A percentile compares a stretch with the other conserved stretches of the same genome.
phyloP scores from a whole-genome alignment of 2,329 filamentous ascomycete species.

The Penicillium corylophilum region DNA sequence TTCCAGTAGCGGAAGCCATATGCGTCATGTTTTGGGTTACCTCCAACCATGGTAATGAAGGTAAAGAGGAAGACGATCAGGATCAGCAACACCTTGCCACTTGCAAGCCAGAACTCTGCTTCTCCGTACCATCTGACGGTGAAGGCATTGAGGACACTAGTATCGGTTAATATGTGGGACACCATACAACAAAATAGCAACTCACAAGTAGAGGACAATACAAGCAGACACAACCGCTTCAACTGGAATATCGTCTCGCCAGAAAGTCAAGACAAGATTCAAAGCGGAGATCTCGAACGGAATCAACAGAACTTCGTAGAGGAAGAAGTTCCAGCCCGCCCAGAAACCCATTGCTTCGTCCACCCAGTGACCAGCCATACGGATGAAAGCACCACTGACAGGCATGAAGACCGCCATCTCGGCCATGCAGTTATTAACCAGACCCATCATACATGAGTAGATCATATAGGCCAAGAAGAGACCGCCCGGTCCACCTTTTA shows the following conservation, averaged over 20 bases:
- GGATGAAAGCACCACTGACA: slow-evolving; percentile 43
- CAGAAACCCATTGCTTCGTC: slow-evolving; percentile 48
- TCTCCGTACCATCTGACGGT: slow-evolving; percentile 70
- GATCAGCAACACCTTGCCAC: slow-evolving; percentile 32
- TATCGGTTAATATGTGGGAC: background rate
- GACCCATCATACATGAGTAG: slow-evolving; percentile 32
- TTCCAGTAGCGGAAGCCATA: slow-evolving; percentile 68
- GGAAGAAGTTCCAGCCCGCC: slow-evolving; percentile 50
- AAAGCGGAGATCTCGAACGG: slow-evolving; percentile 46
- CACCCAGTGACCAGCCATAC: slow-evolving; percentile 45
- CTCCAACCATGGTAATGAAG: slow-evolving; percentile 76
- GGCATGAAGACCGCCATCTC: slow-evolving; percentile 49
- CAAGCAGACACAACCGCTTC: slow-evolving; percentile 35
- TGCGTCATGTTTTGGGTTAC: slow-evolving; percentile 67
- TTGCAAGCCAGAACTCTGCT: slow-evolving; percentile 22
- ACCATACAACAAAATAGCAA: background rate
- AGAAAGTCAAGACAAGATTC: slow-evolving; percentile 42
- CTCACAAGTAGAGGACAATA: slow-evolving; percentile 28
- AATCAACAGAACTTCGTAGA: slow-evolving; percentile 43
- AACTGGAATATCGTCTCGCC: slow-evolving; percentile 37
- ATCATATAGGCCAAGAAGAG: slow-evolving; percentile 38
- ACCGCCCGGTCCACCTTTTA: slow-evolving; percentile 39
- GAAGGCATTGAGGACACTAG: slow-evolving; percentile 62
- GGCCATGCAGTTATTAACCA: slow-evolving; percentile 43
- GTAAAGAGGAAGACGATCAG: slow-evolving; percentile 70